These are phyloP conservation scores for Theobroma cacao DNA, from an alignment of 345 rosid genomes.

Conservation along the genomic window DNA sequence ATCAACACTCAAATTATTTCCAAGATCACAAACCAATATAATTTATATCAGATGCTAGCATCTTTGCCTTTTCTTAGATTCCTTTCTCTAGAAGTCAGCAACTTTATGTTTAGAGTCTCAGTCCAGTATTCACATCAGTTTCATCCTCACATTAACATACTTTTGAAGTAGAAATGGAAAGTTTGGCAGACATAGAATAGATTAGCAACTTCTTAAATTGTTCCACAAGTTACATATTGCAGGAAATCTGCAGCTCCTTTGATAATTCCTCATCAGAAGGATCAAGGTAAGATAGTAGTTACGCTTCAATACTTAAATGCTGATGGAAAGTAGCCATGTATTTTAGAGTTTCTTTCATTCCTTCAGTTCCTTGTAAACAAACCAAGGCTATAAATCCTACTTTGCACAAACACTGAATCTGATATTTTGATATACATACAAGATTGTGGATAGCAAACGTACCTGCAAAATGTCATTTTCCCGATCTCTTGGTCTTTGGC, in stretches of 20 bases:
- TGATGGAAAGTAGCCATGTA: neutral
- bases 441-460: neutral
- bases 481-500: constrained; percentile 94
- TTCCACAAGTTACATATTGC: neutral
- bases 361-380: neutral
- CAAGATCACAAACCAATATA: neutral
- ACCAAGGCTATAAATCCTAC: neutral
- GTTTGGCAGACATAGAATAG: neutral
- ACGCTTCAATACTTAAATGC: neutral
- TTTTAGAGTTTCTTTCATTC: neutral
- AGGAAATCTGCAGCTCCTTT: neutral
- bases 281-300: neutral
- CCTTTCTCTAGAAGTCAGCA: neutral
- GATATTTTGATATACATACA: neutral
- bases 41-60: neutral
- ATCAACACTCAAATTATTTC: neutral
- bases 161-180: neutral
- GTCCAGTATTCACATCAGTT: neutral
- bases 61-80: neutral
- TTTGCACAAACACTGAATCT: neutral
- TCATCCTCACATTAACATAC: neutral
- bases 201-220: constrained; percentile 2
- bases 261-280: neutral
- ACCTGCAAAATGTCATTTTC: constrained; percentile 87
- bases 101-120: neutral